Evolutionary conservation across 768 basidiomycete genomes (phyloP).

Genomic region (Cystobasidium onofrii): DNA sequence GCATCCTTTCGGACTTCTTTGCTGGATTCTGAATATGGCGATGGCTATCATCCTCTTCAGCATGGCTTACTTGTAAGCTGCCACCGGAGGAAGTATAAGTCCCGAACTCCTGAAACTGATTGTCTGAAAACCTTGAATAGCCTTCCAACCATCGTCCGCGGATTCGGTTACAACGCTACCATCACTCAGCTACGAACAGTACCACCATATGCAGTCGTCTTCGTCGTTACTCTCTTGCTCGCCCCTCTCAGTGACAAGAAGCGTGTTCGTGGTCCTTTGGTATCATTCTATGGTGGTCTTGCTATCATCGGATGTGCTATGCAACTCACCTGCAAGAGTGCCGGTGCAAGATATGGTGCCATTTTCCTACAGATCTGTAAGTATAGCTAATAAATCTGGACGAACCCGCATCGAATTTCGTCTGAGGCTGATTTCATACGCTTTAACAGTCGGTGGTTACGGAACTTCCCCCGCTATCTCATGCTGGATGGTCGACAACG

Average conservation of each 20-base stretch:
- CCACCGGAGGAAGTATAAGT: neutral
- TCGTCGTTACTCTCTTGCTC: neutral
- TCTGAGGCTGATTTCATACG: neutral
- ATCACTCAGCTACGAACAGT: constrained; percentile 15
- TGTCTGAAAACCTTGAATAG: neutral
- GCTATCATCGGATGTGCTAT: constrained; percentile 10
- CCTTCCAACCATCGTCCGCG: constrained; percentile 1
- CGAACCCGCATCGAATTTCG: no score
- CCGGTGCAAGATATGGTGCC: constrained; percentile 40
- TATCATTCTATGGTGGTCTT: neutral
- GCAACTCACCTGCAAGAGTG: constrained; percentile 31
- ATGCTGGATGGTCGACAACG: constrained; percentile 45
- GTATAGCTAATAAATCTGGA: neutral
- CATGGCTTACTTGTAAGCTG: constrained; percentile 15
- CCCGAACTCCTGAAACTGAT: neutral
- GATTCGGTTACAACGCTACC: constrained; percentile 7
- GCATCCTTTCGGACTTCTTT: constrained; percentile 10
- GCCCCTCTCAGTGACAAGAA: neutral
- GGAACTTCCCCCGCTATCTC: constrained; percentile 38
- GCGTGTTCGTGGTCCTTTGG: constrained; percentile 6
- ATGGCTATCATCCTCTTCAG: constrained; percentile 20
- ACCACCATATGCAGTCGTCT: constrained; percentile 15
- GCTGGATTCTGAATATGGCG: neutral
- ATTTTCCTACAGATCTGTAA: constrained; percentile 43
- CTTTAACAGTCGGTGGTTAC: constrained; percentile 42